phyloP scores from a whole-genome alignment of 2,329 filamentous ascomycete species.

The Colletotrichum sp. region DNA sequence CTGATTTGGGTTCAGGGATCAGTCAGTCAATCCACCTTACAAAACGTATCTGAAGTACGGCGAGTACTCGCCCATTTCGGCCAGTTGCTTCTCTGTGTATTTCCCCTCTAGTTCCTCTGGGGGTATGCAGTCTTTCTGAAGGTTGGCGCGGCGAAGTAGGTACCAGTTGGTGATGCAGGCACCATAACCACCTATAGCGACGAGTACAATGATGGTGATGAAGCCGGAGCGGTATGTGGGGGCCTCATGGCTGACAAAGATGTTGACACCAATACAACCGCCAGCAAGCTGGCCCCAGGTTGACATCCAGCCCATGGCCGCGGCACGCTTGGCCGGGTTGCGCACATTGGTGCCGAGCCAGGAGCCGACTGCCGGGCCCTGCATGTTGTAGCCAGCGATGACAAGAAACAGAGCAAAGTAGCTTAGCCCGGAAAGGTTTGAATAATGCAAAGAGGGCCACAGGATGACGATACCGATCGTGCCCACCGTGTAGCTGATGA shows the following conservation, averaged over 20 bases:
- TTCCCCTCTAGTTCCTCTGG: neutral
- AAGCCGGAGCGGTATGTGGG: neutral
- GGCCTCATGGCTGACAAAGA: neutral
- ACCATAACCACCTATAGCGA: neutral
- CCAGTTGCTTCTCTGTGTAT: neutral
- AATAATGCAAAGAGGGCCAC: neutral
- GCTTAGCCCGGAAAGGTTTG: neutral
- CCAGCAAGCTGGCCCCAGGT: neutral
- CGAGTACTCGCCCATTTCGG: neutral
- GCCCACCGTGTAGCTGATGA: neutral
- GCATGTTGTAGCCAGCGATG: neutral
- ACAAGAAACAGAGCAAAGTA: neutral
- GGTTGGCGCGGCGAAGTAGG: neutral
- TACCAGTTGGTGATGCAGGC: neutral
- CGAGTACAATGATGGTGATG: neutral
- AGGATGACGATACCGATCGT: neutral
- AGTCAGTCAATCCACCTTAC: neutral
- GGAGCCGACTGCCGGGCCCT: conserved; percentile 15
- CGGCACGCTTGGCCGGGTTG: conserved; percentile 1
- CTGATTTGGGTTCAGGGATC: neutral
- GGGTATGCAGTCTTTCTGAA: neutral
- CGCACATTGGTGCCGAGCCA: neutral
- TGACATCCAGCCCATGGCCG: neutral
- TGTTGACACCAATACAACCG: conserved; percentile 14
- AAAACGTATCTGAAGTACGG: neutral